Conservation (phyloP, 176 grass and related monocot species). For the Melocanna baccifera region DNA sequence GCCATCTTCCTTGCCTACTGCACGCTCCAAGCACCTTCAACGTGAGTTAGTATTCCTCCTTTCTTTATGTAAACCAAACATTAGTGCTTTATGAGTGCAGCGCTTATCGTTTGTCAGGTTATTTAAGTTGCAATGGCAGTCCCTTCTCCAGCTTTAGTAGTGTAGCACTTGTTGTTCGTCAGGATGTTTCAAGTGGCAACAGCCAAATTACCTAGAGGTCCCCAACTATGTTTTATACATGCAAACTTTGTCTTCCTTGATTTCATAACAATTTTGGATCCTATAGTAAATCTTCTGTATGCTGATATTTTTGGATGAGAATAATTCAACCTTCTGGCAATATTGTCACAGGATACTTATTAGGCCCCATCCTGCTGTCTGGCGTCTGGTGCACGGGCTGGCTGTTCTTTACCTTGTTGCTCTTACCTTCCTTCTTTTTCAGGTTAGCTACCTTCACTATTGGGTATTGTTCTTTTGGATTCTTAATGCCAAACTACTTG, state of each 20-base stretch:
- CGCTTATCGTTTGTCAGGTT: conserved; percentile 8
- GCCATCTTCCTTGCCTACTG: no score
- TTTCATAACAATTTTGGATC: not conserved
- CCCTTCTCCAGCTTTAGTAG: not conserved
- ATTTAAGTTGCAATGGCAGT: not conserved
- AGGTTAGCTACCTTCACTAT: conserved; percentile 48
- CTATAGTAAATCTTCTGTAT: not conserved
- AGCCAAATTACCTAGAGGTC: not conserved
- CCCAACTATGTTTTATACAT: not conserved
- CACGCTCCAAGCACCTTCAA: no score
- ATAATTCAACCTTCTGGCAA: conserved; percentile 36
- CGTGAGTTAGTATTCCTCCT: no score
- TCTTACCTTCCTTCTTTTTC: conserved; percentile 95
- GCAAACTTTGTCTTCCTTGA: not conserved
- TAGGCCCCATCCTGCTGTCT: conserved; percentile 94
- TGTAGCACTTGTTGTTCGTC: not conserved
- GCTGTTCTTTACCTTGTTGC: conserved; percentile 95
- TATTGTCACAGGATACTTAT: conserved; percentile 78
- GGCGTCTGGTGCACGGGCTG: conserved; percentile 93
- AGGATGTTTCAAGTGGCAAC: not conserved
- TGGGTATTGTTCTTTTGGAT: not conserved
- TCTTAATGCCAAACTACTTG: not conserved
- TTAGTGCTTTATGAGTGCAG: no score
- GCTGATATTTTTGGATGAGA: conserved; percentile 5
- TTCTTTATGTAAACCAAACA: no score